Evolutionary conservation across 345 rosid species (phyloP).

Genomic region (Reutealis trisperma): DNA sequence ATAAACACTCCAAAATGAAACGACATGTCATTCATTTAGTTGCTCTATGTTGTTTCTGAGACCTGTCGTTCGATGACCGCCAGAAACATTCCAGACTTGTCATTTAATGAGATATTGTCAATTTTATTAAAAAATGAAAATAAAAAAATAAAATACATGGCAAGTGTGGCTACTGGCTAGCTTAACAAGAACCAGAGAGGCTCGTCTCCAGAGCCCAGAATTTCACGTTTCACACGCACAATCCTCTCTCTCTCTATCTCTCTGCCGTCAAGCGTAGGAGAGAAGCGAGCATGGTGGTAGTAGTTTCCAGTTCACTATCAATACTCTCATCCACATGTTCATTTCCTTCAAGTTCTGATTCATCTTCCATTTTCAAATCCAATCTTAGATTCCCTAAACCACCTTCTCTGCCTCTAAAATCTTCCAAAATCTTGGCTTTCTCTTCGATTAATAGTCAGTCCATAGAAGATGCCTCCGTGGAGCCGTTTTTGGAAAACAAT

Average conservation of each 20-base stretch:
- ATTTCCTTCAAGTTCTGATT: not conserved
- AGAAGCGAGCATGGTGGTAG: constrained; percentile 17
- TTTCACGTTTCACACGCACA: not conserved
- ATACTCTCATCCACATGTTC: constrained; percentile 8
- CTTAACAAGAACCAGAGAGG: not conserved
- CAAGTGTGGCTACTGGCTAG: constrained; percentile 3
- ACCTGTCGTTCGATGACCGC: too few relatives aligned
- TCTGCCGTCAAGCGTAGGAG: not conserved
- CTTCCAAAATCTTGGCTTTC: constrained; percentile 5
- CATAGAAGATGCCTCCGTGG: constrained; percentile 50
- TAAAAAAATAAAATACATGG: not conserved
- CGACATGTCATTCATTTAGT: not conserved
- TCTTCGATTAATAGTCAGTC: constrained; percentile 19
- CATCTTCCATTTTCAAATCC: not conserved
- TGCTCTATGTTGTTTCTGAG: too few relatives aligned
- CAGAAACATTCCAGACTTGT: too few relatives aligned
- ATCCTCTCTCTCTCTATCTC: not conserved
- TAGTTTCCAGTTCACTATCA: constrained; percentile 2
- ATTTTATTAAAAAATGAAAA: not conserved
- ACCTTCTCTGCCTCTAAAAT: not conserved
- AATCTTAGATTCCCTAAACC: not conserved
- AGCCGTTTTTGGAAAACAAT: constrained; percentile 51
- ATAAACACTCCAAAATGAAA: not conserved
- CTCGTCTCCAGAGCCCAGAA: not conserved
- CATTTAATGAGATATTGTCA: too few relatives aligned